Evolutionary conservation across 2,329 filamentous ascomycete genomes (phyloP), one percentile per base, ranked within the genome.

Genomic region (Cercospora janseana): DNA sequence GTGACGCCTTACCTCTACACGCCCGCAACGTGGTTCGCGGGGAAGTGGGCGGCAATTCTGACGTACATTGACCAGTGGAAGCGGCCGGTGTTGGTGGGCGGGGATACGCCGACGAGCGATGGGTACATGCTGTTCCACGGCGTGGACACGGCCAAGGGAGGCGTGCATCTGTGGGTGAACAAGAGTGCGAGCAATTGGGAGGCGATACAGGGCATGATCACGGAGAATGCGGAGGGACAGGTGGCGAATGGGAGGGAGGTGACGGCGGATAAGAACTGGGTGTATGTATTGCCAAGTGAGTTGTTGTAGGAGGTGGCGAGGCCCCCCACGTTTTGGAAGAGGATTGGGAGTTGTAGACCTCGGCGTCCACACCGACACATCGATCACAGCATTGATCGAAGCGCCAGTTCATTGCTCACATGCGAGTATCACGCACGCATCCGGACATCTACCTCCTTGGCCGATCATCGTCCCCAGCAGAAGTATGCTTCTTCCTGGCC

Each of bases 181-280:
- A 66, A 71, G 46, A 67, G 66, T 47, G 61, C 69, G 18, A 62
- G 62, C 26, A 66, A 65, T 42, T 63, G 66, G 53, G 59, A 66
- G 51, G 49, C 70, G 51, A 62, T 75, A 34, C 55, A 68, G 20
- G 61, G 55, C 20, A 70, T 74, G 71, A 71, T 70, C n/a, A 52
- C 52, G 37, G 59, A 71, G 3, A 66, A 62, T 43, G 60, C 67
- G 3, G 60, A 58, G 16, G 65, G 56, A 2, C 72, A 75, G 59
- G 58, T 58, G 43, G 59, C 62, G 47, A 64, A 70, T 35, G 67
- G 68, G 1, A 50, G 69, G 6, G 60, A 64, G 1, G 71, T 73
- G 2, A 75, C 71, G 10, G 72, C 70, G 2, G 62, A 75, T 49
- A 73, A 72, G 66, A 74, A 74, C 60, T 75, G 72, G 72, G 66